Conservation (phyloP, 1,284 basidiomycete genomes). For the Ustilago xerochloae region DNA sequence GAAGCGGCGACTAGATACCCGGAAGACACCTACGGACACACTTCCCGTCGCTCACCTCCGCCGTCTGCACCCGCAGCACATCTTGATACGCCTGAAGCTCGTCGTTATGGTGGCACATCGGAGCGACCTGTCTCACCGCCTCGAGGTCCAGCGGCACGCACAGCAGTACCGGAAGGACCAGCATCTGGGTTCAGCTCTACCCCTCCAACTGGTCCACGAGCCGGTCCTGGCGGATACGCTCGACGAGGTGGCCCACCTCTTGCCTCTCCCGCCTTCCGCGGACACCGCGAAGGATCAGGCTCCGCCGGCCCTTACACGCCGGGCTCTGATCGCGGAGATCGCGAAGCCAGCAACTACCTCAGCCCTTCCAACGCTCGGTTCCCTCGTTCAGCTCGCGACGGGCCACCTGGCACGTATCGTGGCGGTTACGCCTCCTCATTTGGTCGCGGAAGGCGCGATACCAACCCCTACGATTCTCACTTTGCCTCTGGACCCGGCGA, state of each 20-base stretch:
- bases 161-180: not conserved
- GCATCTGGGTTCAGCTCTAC: constrained; percentile 21
- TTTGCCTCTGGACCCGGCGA: not conserved
- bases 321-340: constrained; percentile 28
- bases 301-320: constrained; percentile 22
- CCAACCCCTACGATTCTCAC: constrained; percentile 28
- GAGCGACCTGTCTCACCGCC: constrained; percentile 10
- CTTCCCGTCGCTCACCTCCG: constrained; percentile 9
- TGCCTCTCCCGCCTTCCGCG: constrained; percentile 16
- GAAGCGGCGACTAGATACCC: constrained; percentile 7
- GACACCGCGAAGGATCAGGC: constrained; percentile 12
- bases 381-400: constrained; percentile 13
- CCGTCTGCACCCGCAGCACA: constrained; percentile 7
- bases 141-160: constrained; percentile 19
- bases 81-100: constrained; percentile 9
- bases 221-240: not conserved
- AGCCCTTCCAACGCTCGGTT: constrained; percentile 18
- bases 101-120: not conserved
- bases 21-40: constrained; percentile 5
- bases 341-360: constrained; percentile 21
- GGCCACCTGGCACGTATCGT: constrained; percentile 16
- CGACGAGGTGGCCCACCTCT: constrained; percentile 17
- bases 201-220: constrained; percentile 36
- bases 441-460: constrained; percentile 22
- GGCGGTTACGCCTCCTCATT: constrained; percentile 28